Conservation (phyloP, 2,329 filamentous ascomycete species). For the Exophiala dermatitidis region DNA sequence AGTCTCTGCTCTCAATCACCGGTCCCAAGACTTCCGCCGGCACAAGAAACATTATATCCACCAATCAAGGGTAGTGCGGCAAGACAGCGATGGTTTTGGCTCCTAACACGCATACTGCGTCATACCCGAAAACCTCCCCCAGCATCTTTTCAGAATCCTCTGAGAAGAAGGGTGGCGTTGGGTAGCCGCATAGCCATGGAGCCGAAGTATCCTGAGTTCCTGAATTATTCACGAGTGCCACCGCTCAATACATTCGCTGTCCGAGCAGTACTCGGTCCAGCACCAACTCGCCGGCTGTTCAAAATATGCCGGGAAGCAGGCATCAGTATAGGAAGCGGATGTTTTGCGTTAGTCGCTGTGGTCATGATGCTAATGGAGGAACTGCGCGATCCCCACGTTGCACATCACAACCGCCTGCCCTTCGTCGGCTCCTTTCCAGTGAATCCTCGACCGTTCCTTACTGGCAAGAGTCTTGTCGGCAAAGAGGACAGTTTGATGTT, state of each 20-base stretch:
- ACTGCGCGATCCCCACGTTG: constrained; percentile 13
- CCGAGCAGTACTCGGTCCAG: constrained; percentile 7
- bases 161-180: constrained; percentile 8
- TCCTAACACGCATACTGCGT: constrained; percentile 20
- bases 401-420: constrained; percentile 12
- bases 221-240: constrained; percentile 19
- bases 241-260: constrained; percentile 19
- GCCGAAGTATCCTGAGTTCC: constrained; percentile 13
- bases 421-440: constrained; percentile 26
- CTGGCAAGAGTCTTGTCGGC: constrained; percentile 13
- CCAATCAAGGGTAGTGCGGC: constrained; percentile 13
- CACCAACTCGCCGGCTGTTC: constrained; percentile 12
- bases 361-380: constrained; percentile 26
- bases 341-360: constrained; percentile 23
- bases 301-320: constrained; percentile 18
- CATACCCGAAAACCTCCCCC: constrained; percentile 18
- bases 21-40: constrained; percentile 16
- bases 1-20: constrained; percentile 4
- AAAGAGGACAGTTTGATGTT: constrained; percentile 25
- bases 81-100: constrained; percentile 23
- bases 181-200: constrained; percentile 2
- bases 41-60: constrained; percentile 25
- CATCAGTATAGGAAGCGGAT: constrained; percentile 22
- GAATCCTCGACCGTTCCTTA: constrained; percentile 23
- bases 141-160: constrained; percentile 24